These are phyloP conservation scores for Saccharomyces pastorianus DNA, from an alignment of 1,139 yeast genomes.

Conservation along the genomic window DNA sequence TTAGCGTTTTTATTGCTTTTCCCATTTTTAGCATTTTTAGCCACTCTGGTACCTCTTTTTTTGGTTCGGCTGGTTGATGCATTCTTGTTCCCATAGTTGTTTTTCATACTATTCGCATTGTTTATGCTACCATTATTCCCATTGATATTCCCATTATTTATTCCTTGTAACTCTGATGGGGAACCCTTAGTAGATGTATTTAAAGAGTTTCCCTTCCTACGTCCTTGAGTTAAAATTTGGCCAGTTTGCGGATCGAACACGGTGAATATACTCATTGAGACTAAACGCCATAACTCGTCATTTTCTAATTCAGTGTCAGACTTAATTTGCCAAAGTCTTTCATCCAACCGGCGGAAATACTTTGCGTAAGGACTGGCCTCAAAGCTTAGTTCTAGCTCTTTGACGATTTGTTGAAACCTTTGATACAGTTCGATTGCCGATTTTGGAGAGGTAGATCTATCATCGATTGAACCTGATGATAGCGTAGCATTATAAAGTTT, in stretches of 20 bases:
- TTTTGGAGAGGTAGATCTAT: constrained; percentile 27
- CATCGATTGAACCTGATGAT: constrained; percentile 21
- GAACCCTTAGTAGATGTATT: constrained; percentile 14
- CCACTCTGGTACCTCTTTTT: neutral
- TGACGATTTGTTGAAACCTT: constrained; percentile 29
- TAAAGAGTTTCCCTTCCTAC: constrained; percentile 10
- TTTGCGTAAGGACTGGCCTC: constrained; percentile 29
- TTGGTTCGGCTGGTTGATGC: neutral
- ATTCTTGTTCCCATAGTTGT: neutral
- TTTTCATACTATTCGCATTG: neutral
- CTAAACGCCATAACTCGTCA: constrained; percentile 28
- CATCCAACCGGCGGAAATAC: constrained; percentile 25
- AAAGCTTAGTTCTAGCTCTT: constrained; percentile 27
- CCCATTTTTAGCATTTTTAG: constrained; percentile 1
- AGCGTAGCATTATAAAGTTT: constrained; percentile 25
- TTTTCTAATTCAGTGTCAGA: constrained; percentile 23
- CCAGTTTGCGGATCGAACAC: constrained; percentile 27
- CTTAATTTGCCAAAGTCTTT: constrained; percentile 26
- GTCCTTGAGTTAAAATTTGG: constrained; percentile 16
- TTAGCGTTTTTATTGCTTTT: constrained; percentile 2
- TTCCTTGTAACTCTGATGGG: constrained; percentile 8
- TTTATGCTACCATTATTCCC: neutral
- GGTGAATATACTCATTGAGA: constrained; percentile 22
- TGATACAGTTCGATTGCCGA: constrained; percentile 30
- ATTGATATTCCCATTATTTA: constrained; percentile 5